Conservation (phyloP, 2,329 filamentous ascomycete genomes). For the Phialemoniopsis sp. region DNA sequence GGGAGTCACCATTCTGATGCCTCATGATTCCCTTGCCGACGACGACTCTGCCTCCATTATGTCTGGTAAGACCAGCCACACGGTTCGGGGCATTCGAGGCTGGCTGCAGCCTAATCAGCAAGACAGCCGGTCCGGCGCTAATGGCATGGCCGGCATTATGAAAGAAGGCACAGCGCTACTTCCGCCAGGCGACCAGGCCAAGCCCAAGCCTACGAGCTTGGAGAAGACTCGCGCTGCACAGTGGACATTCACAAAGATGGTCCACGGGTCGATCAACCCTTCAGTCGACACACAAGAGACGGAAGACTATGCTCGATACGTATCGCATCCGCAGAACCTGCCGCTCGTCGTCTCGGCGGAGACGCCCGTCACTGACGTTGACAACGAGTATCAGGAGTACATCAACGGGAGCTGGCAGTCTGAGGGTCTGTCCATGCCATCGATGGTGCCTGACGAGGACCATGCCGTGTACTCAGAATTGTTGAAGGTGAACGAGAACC, state of each 20-base stretch:
- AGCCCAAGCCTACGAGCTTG: conserved; percentile 52
- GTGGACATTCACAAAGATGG: conserved; percentile 83
- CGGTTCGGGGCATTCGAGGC: conserved; percentile 43
- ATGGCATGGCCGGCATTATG: conserved; percentile 42
- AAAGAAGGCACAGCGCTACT: conserved; percentile 34
- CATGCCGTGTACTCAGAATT: conserved; percentile 72
- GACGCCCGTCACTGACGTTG: conserved; percentile 28
- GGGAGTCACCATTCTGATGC: conserved; percentile 66
- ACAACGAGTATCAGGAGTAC: conserved; percentile 77
- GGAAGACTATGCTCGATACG: conserved; percentile 84
- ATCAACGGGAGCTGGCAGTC: conserved; percentile 64
- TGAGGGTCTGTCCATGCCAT: conserved; percentile 45
- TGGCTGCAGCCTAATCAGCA: conserved; percentile 53
- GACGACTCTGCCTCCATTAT: conserved; percentile 34
- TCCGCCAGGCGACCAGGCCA: conserved; percentile 17
- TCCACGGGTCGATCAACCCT: conserved; percentile 81
- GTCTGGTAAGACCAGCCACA: conserved; percentile 21
- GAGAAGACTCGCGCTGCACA: conserved; percentile 82
- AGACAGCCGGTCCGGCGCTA: conserved; percentile 16
- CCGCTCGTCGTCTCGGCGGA: conserved; percentile 75
- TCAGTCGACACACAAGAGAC: conserved; percentile 72
- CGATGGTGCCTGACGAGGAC: conserved; percentile 57
- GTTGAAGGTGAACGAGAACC: conserved; percentile 72
- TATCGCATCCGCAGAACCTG: conserved; percentile 83
- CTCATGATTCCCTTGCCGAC: conserved; percentile 33